A percentile compares a stretch with the other conserved stretches of the same genome.
Conservation (phyloP, 140 eudicot genomes). For the Anethum foeniculum region DNA sequence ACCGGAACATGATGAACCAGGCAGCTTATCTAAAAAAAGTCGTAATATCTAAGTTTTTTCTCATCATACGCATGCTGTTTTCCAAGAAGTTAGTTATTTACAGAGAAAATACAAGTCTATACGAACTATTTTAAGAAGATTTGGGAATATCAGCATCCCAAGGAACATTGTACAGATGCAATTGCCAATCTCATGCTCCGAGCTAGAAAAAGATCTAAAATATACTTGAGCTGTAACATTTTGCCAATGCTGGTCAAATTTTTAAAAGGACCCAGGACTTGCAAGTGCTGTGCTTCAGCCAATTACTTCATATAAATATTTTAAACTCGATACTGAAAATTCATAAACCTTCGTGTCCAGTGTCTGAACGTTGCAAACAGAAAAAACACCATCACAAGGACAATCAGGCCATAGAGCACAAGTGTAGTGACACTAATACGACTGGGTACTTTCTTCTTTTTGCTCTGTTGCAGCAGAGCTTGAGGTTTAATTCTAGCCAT, state of each 20-base stretch:
- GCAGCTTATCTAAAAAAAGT: neutral
- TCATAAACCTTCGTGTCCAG: constrained; percentile 74
- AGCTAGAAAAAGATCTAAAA: neutral
- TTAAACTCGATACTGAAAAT: neutral
- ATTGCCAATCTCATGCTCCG: neutral
- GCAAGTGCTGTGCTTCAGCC: neutral
- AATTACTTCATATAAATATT: neutral
- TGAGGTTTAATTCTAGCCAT: constrained; percentile 99
- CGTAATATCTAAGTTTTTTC: neutral
- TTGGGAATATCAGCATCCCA: neutral
- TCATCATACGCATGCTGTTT: neutral
- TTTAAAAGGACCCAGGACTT: neutral
- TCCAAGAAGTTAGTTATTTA: neutral
- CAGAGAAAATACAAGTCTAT: neutral
- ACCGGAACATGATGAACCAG: neutral
- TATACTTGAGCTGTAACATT: neutral
- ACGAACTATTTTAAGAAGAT: neutral
- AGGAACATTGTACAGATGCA: neutral
- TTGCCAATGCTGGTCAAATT: too few species aligned
- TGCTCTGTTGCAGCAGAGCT: constrained; percentile 93
- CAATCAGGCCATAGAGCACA: constrained; percentile 47
- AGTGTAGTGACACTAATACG: constrained; percentile 57
- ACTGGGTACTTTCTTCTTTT: constrained; percentile 96
- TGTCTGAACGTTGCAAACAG: constrained; percentile 70
- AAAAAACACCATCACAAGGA: constrained; percentile 67